Evolutionary conservation across 139 green algal genomes (phyloP).

Genomic region (Gonium pectorale): DNA sequence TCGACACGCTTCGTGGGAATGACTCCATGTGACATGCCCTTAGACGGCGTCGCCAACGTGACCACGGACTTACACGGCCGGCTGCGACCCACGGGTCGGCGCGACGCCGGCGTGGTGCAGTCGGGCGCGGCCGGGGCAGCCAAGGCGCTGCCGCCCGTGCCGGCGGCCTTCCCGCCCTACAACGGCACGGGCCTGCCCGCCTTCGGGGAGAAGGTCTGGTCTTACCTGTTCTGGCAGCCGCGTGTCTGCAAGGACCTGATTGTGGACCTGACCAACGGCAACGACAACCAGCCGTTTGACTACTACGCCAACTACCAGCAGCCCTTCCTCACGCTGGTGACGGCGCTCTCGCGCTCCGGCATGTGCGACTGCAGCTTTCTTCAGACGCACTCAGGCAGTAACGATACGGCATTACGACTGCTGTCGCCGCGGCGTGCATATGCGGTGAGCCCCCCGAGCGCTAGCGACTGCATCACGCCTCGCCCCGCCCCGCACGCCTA

Average conservation of each 20-base stretch:
- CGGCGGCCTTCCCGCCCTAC: not conserved
- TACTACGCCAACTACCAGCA: conserved; percentile 35
- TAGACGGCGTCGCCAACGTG: not conserved
- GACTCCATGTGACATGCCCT: no score
- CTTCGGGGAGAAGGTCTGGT: conserved; percentile 16
- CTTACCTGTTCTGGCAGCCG: conserved; percentile 19
- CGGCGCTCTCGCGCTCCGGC: not conserved
- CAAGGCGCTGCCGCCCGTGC: conserved; percentile 10
- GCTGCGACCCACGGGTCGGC: not conserved
- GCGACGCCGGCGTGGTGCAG: conserved; percentile 31
- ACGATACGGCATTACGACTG: no score
- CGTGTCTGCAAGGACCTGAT: conserved; percentile 20
- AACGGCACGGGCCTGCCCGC: not conserved
- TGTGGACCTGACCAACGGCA: conserved; percentile 11
- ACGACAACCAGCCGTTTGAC: conserved; percentile 25
- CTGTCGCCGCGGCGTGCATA: no score
- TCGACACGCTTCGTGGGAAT: no score
- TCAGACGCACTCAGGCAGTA: no score
- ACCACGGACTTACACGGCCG: conserved; percentile 38
- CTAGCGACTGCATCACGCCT: no score
- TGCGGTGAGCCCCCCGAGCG: no score
- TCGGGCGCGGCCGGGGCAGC: not conserved
- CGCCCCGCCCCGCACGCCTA: no score
- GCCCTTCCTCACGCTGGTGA: conserved; percentile 26
- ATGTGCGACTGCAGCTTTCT: conserved; percentile 35